Base-by-base conservation (phyloP, 352 stramenopile genomes). In the Phytophthora citrophthora region DNA sequence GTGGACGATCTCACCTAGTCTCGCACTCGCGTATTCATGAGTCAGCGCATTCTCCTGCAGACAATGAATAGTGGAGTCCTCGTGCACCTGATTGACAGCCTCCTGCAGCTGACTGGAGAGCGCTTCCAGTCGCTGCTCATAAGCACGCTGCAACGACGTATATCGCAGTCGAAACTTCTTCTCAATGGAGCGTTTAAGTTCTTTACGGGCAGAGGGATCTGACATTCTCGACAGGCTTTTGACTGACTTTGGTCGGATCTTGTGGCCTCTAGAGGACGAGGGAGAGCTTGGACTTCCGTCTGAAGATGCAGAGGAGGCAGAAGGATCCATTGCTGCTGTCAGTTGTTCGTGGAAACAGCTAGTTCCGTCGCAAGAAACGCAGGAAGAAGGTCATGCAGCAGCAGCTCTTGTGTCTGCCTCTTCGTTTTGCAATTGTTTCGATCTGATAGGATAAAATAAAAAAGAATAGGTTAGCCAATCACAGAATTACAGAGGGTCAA, bases 91-190 rank as follows among this genome's bases (percentile, higher is more conserved):
- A 2, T 54, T 59, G 32, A 92, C 71, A 5, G 75, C 72, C 5
- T 82, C 68, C 46, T 86, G 71, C 29, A 92, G 70, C 50, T 83
- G 78, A 27, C 53, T 45, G 5, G 79, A 77, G 8, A 94, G 71
- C 50, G 69, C 76, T 38, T 88, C 77, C 36, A 94, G 63, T 0
- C 86, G 76, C 52, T 86, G 78, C 58, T 94, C 86, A 36, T 94
- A 94, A 15, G 81, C 80, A 15, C 81, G 68, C 43, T 94, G 83
- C 24, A 94, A 67, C n/a, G 77, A 68, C 12, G 76, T 40, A 61
- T 94, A 94, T 4, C 86, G 86, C 34, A 86, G 64, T 10, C 76
- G 71, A 51, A 91, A 94, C 61, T 90, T 91, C 51, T 83, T 79
- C 69, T 93, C 83, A 8, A 81, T 71, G 10, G 70, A 74, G 36